Evolutionary conservation across 371 early-diverging fungal genomes (phyloP).

Genomic region (Dichotomocladium elegans): DNA sequence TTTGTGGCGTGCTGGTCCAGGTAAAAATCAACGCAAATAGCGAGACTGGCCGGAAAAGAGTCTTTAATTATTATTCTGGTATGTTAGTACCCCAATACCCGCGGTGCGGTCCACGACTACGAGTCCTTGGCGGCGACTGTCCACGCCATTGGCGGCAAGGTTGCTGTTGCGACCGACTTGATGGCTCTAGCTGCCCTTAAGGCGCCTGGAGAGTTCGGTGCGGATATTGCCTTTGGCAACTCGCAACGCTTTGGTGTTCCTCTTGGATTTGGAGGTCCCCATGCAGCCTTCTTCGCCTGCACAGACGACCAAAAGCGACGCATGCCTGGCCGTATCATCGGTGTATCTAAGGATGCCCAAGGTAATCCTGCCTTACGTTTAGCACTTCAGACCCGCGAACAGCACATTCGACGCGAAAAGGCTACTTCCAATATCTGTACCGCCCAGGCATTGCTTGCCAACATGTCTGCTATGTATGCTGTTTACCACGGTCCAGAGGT

Average conservation of each 20-base stretch:
- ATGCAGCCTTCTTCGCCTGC: constrained; percentile 97
- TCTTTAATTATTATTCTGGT: constrained; percentile 3
- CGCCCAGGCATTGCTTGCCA: constrained; percentile 90
- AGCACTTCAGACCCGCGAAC: constrained; percentile 95
- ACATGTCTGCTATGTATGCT: constrained; percentile 94
- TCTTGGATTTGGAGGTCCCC: constrained; percentile 98
- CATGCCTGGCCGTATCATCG: constrained; percentile 94
- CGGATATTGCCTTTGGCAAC: constrained; percentile 95
- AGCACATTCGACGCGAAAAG: constrained; percentile 98
- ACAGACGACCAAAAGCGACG: constrained; percentile 89
- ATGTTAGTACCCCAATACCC: constrained; percentile 87
- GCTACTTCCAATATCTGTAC: constrained; percentile 98
- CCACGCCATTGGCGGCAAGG: constrained; percentile 82
- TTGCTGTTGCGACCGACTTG: constrained; percentile 90
- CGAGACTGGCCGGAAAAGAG: not conserved
- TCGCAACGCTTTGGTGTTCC: constrained; percentile 97
- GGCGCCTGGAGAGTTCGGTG: constrained; percentile 93
- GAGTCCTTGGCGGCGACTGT: constrained; percentile 69
- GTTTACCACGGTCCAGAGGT: constrained; percentile 95
- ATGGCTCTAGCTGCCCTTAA: constrained; percentile 89
- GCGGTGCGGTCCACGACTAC: constrained; percentile 83
- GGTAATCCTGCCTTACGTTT: constrained; percentile 92
- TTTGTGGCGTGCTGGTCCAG: constrained; percentile 87
- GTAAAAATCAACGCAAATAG: constrained; percentile 38
- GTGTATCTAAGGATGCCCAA: constrained; percentile 88